Conservation (phyloP, 2,329 filamentous ascomycete species). For the Dissoconium aciculare region DNA sequence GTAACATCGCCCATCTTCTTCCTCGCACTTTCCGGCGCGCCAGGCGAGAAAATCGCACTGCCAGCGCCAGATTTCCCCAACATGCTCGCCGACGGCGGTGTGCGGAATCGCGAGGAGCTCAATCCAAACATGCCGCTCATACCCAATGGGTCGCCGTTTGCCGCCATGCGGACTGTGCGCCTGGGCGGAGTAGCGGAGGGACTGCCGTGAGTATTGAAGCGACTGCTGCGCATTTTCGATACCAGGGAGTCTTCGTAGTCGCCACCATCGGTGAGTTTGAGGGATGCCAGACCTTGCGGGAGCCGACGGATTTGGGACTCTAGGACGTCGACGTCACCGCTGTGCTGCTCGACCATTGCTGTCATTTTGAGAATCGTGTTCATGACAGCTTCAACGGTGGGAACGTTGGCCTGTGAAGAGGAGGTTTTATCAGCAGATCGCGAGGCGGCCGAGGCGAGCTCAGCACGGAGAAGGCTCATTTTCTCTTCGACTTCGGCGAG, state of each 20-base stretch:
- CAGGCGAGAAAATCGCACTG: slow-evolving; percentile 15
- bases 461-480: slow-evolving; percentile 63
- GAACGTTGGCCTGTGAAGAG: slow-evolving; percentile 35
- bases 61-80: slow-evolving; percentile 16
- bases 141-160: slow-evolving; percentile 22
- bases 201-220: slow-evolving; percentile 17
- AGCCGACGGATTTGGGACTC: slow-evolving; percentile 74
- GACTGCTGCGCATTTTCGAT: slow-evolving; percentile 16
- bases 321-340: slow-evolving; percentile 76
- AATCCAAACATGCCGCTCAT: slow-evolving; percentile 23
- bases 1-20: slow-evolving; percentile 29
- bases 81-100: slow-evolving; percentile 14
- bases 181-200: slow-evolving; percentile 25
- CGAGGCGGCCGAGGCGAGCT: slow-evolving; percentile 44
- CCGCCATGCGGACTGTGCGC: slow-evolving; percentile 14
- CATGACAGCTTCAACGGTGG: slow-evolving; percentile 82
- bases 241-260: slow-evolving; percentile 23
- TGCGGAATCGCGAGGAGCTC: slow-evolving; percentile 13
- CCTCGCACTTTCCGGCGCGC: slow-evolving; percentile 16
- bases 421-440: slow-evolving; percentile 13
- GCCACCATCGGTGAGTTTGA: slow-evolving; percentile 15
- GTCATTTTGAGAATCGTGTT: slow-evolving; percentile 91
- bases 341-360: slow-evolving; percentile 77
- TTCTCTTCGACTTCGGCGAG: slow-evolving; percentile 68
- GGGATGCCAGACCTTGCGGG: slow-evolving; percentile 19